These are phyloP conservation scores for Rhodamnia rubescens DNA, from an alignment of 345 rosid genomes.

Conservation along the genomic window DNA sequence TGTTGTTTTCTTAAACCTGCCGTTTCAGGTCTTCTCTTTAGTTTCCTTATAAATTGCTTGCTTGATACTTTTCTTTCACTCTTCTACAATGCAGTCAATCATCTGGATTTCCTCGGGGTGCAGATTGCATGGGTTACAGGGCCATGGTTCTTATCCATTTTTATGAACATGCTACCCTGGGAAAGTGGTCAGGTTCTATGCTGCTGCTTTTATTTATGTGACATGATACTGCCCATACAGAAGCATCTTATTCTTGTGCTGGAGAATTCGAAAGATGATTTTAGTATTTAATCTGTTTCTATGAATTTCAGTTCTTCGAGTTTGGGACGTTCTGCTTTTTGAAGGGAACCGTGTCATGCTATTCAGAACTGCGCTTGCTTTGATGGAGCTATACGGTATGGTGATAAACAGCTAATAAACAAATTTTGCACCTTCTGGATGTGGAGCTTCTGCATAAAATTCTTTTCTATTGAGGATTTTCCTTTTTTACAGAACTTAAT, in stretches of 20 bases:
- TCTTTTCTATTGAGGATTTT: background rate
- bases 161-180: slow-evolving; percentile 99
- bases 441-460: background rate
- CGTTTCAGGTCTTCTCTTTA: background rate
- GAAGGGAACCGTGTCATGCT: slow-evolving; percentile 99
- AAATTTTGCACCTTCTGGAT: background rate
- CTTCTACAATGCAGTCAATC: slow-evolving; percentile 55
- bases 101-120: slow-evolving; percentile 98
- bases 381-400: slow-evolving; percentile 98
- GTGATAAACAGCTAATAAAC: slow-evolving; percentile 8
- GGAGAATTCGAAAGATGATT: slow-evolving; percentile 1
- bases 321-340: slow-evolving; percentile 98
- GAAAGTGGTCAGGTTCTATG: slow-evolving; percentile 98
- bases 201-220: slow-evolving; percentile 7
- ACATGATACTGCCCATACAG: background rate
- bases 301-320: slow-evolving; percentile 74
- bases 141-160: slow-evolving; percentile 99
- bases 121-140: slow-evolving; percentile 98
- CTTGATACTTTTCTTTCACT: background rate
- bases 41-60: background rate
- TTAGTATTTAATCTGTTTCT: slow-evolving; percentile 6
- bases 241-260: background rate
- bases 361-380: slow-evolving; percentile 86
- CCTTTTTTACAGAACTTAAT: slow-evolving; percentile 16
- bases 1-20: slow-evolving; percentile 7